Percentiles rank a stretch among this genome's conserved stretches.
These are phyloP conservation scores for Acacia acuminata DNA, from an alignment of 306 rosid species.

Conservation along the genomic window DNA sequence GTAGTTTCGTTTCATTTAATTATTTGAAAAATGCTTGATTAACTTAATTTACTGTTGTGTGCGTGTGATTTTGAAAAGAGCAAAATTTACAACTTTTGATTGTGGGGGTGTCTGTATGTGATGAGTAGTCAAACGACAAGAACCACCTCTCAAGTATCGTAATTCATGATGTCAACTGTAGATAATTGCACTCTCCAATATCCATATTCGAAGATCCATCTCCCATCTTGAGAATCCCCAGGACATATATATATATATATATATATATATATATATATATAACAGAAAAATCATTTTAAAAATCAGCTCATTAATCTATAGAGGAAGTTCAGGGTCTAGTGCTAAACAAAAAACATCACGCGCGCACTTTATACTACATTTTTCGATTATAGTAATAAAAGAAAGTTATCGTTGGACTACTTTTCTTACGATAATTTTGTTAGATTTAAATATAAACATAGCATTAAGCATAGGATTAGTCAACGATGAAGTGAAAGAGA, in stretches of 20 bases:
- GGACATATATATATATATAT: background rate
- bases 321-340: background rate
- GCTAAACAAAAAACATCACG: constrained; percentile 14
- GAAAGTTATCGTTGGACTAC: background rate
- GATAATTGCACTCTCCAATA: constrained; percentile 29
- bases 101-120: background rate
- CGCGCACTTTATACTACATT: background rate
- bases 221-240: background rate
- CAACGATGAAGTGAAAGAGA: background rate
- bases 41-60: constrained; percentile 13
- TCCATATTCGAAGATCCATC: constrained; percentile 21
- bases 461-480: background rate
- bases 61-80: constrained; percentile 40
- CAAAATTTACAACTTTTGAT: background rate
- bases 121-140: constrained; percentile 35
- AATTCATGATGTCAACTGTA: constrained; percentile 35
- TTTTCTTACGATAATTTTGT: background rate
- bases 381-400: background rate
- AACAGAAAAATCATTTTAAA: background rate
- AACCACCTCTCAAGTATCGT: constrained; percentile 27
- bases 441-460: background rate
- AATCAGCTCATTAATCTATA: constrained; percentile 2
- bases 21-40: background rate
- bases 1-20: background rate
- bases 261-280: background rate